Evolutionary conservation across 2,329 filamentous ascomycete genomes (phyloP).

Genomic region (Fusarium sacchari): DNA sequence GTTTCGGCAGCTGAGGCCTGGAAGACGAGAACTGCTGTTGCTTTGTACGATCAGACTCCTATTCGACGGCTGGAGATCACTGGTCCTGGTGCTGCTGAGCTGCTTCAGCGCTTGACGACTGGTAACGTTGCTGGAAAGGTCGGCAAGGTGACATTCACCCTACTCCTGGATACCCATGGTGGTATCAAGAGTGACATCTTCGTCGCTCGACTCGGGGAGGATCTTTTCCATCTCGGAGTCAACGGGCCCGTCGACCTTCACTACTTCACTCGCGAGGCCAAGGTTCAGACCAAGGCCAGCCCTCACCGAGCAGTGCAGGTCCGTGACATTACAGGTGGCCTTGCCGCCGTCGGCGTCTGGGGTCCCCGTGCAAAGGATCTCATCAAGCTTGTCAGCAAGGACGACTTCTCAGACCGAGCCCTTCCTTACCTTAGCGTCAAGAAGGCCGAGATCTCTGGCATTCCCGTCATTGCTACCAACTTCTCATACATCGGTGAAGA

Average conservation of each 20-base stretch:
- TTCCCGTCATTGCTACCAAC: conserved; percentile 65
- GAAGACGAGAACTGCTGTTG: conserved; percentile 71
- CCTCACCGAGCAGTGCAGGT: conserved; percentile 60
- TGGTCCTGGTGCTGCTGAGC: conserved; percentile 64
- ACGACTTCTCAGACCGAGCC: conserved; percentile 57
- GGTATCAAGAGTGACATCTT: conserved; percentile 67
- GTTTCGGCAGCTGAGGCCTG: conserved; percentile 70
- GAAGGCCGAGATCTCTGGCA: conserved; percentile 59
- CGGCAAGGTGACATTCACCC: conserved; percentile 64
- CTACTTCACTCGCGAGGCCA: conserved; percentile 65
- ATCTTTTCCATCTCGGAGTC: conserved; percentile 65
- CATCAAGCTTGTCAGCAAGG: conserved; percentile 55
- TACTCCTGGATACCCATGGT: conserved; percentile 64
- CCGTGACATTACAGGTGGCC: conserved; percentile 67
- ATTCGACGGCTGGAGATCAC: conserved; percentile 66
- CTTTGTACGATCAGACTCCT: conserved; percentile 71
- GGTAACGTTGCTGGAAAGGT: conserved; percentile 58
- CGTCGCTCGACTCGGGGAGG: conserved; percentile 60
- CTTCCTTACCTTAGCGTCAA: conserved; percentile 63
- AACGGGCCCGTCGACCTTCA: conserved; percentile 65
- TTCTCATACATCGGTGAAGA: conserved; percentile 70
- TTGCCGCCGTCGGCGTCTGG: conserved; percentile 71
- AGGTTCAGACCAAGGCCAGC: conserved; percentile 53
- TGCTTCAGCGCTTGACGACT: conserved; percentile 65
- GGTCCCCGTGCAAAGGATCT: conserved; percentile 66